Conservation (phyloP, 768 basidiomycete species). For the button mushroom (Agaricus bisporus) region DNA sequence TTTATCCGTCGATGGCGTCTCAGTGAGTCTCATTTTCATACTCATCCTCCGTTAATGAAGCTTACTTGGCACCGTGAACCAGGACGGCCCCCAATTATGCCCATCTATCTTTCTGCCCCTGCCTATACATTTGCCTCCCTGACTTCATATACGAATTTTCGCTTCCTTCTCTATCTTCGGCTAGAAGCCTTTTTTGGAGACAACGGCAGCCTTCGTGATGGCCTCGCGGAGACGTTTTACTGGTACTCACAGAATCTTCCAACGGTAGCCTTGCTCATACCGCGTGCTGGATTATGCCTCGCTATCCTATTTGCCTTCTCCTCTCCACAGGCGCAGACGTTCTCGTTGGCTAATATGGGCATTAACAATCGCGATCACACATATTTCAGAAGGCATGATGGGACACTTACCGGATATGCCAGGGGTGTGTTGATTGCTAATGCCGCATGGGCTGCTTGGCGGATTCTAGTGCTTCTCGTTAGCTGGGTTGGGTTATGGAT, state of each 20-base stretch:
- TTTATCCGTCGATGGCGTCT: constrained; percentile 73
- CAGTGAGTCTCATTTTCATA: constrained; percentile 47
- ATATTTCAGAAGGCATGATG: constrained; percentile 61
- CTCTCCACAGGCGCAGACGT: constrained; percentile 38
- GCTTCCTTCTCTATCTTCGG: constrained; percentile 78
- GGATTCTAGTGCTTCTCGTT: constrained; percentile 55
- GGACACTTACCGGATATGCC: constrained; percentile 69
- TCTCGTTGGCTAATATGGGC: constrained; percentile 34
- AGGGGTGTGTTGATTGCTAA: constrained; percentile 77
- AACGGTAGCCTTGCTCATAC: constrained; percentile 75
- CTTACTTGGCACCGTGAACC: constrained; percentile 12
- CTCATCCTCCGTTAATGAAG: constrained; percentile 8
- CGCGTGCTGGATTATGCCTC: constrained; percentile 71
- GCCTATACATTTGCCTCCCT: constrained; percentile 72
- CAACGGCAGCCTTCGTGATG: constrained; percentile 22
- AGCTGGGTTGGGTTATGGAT: constrained; percentile 83
- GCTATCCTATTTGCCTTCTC: constrained; percentile 58
- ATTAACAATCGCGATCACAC: constrained; percentile 54
- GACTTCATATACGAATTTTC: constrained; percentile 78
- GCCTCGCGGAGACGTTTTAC: constrained; percentile 79
- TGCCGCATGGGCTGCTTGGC: constrained; percentile 77
- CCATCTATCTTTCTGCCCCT: constrained; percentile 77
- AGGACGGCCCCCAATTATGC: constrained; percentile 82
- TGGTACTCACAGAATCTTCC: constrained; percentile 83
- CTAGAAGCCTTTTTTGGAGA: constrained; percentile 48